These are phyloP conservation scores for Colletotrichum falcatum DNA, from an alignment of 2,329 filamentous ascomycete species.

Conservation along the genomic window DNA sequence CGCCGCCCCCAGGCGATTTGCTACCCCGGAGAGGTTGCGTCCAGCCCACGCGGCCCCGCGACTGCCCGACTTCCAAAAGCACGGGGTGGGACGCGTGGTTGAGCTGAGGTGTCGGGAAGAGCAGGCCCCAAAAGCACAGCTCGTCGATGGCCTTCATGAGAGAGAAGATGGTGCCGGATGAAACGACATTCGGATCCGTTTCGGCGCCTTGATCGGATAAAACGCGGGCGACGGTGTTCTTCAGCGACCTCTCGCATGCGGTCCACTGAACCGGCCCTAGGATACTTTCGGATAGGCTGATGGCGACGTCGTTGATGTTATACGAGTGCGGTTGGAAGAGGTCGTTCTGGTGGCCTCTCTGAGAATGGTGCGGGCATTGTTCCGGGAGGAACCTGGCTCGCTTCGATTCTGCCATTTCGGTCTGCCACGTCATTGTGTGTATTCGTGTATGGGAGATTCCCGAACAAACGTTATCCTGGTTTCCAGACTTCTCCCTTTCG, in stretches of 20 bases:
- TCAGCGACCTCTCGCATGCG: constrained; percentile 21
- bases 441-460: background rate
- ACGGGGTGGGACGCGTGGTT: constrained; percentile 34
- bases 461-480: background rate
- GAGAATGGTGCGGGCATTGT: constrained; percentile 24
- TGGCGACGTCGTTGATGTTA: constrained; percentile 36
- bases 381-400: constrained; percentile 15
- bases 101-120: constrained; percentile 33
- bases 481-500: background rate
- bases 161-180: constrained; percentile 20
- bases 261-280: constrained; percentile 26
- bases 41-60: constrained; percentile 34
- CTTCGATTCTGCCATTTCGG: constrained; percentile 24
- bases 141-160: constrained; percentile 36
- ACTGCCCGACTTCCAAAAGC: constrained; percentile 30
- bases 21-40: constrained; percentile 28
- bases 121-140: constrained; percentile 25
- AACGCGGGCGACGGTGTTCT: constrained; percentile 23
- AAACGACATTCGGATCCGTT: constrained; percentile 17
- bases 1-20: constrained; percentile 22
- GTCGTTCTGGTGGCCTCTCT: constrained; percentile 11
- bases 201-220: constrained; percentile 26
- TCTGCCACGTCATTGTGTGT: background rate
- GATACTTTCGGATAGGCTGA: constrained; percentile 29
- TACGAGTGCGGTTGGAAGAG: constrained; percentile 1